These are phyloP conservation scores for Boechera retrofracta DNA, from an alignment of 345 rosid species.

Conservation along the genomic window DNA sequence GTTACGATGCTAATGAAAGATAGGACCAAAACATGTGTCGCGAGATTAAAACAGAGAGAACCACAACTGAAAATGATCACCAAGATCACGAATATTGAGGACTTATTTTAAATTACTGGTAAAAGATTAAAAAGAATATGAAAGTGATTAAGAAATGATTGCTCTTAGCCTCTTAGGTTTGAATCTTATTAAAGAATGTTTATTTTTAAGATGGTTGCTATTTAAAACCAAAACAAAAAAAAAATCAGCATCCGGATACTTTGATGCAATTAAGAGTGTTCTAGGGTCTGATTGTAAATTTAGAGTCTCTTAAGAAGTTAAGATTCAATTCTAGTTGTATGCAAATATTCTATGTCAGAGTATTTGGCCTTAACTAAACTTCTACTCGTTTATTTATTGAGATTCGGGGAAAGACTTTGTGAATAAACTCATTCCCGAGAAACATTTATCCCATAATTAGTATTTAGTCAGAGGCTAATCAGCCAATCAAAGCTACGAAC, in stretches of 20 bases:
- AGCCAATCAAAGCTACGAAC: constrained; percentile 11
- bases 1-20: too few species aligned
- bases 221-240: background rate
- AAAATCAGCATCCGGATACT: background rate
- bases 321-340: too few species aligned
- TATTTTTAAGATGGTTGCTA: background rate
- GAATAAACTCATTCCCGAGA: constrained; percentile 25
- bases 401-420: background rate
- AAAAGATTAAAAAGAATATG: background rate
- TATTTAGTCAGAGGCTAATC: constrained; percentile 21
- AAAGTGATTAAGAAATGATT: background rate
- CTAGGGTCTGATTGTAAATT: background rate
- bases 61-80: too few species aligned
- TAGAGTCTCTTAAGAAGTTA: too few species aligned
- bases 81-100: too few species aligned
- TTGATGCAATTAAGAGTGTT: background rate
- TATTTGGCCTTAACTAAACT: constrained; percentile 18
- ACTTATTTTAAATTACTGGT: too few species aligned
- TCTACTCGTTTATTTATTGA: constrained; percentile 1
- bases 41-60: too few species aligned
- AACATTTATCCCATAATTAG: constrained; percentile 29
- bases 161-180: background rate
- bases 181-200: background rate
- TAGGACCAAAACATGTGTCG: too few species aligned
- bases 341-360: background rate